Evolutionary conservation across 2,329 filamentous ascomycete genomes (phyloP).

Genomic region (Alternaria triticimaculans): DNA sequence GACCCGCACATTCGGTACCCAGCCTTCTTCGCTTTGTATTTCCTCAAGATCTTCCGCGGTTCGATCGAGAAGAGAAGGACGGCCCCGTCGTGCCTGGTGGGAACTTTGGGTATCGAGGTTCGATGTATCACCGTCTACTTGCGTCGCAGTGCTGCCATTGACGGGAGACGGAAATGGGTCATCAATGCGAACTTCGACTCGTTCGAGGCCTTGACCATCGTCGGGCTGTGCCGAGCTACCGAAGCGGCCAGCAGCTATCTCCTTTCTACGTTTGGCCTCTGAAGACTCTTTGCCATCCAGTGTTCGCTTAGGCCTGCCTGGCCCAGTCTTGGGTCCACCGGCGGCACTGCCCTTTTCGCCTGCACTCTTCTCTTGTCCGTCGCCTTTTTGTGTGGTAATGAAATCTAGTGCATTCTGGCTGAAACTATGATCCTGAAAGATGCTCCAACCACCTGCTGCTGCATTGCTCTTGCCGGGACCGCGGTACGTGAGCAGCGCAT

Average conservation of each 20-base stretch:
- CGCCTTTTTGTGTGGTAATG: slow-evolving; percentile 39
- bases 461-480: slow-evolving; percentile 74
- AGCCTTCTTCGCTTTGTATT: slow-evolving; percentile 43
- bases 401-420: slow-evolving; percentile 60
- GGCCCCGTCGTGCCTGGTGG: slow-evolving; percentile 33
- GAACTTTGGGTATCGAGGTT: slow-evolving; percentile 20
- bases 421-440: slow-evolving; percentile 71
- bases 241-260: slow-evolving; percentile 73
- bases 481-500: slow-evolving; percentile 70
- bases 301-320: slow-evolving; percentile 36
- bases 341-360: slow-evolving; percentile 21
- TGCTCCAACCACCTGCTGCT: slow-evolving; percentile 78
- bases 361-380: slow-evolving; percentile 22
- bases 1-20: slow-evolving; percentile 68
- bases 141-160: slow-evolving; percentile 1
- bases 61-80: slow-evolving; percentile 44
- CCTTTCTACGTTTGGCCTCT: slow-evolving; percentile 63
- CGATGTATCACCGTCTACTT: slow-evolving; percentile 24
- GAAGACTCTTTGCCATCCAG: slow-evolving; percentile 35
- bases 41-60: slow-evolving; percentile 40
- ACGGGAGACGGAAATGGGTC: slow-evolving; percentile 49
- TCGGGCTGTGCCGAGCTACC: slow-evolving; percentile 58
- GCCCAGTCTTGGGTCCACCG: slow-evolving; percentile 26
- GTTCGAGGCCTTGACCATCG: slow-evolving; percentile 53
- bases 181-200: slow-evolving; percentile 58